Base-by-base conservation (phyloP, 345 rosid species). In the Ceriops tagal region DNA sequence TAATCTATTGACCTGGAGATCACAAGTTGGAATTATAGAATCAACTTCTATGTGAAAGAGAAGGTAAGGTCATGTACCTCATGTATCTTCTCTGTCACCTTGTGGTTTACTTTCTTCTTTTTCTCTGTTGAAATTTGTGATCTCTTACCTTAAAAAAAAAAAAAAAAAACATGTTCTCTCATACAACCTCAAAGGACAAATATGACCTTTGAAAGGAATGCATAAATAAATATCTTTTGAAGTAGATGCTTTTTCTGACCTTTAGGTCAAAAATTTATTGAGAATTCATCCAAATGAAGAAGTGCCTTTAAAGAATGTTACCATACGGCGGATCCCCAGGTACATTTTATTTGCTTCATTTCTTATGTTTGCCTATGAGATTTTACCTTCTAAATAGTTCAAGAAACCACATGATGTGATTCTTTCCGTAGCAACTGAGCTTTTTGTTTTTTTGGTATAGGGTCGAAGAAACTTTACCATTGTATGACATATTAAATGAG, bases 401-500 rank as follows among this genome's bases (percentile, higher is more conserved):
- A 52, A 53, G 67, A 47, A 62, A 22, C 46, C 59, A 28, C 31
- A 57, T 34, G 31, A 28, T 26, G 35, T 69, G 27, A 31, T 27
- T 52, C 55, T 11, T 53, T 6, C 34, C 3, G 28, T 21, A 21
- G 55, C 21, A 31, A 46, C 34, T 63, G 67, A 74, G 60, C 21
- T 67, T 58, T 31, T 1, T 31, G 13, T 61, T 20, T 52, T 52
- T 76, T 27, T 66, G 62, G 58, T 70, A 10, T 60, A 90, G 98
- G 85, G 93, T 95, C 75, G 85, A 70, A 64, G 99, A 92, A 71
- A 83, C 69, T 24, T 76, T 92, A 83, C 99, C 99, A 28, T 77
- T 95, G 57, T 95, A 95, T 77, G 99, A 95, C 78, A 92, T 95
- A 77, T 69, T 95, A 85, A 95, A 95, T 71, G 99, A 95, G 82